Percentiles rank a stretch among this genome's conserved stretches.
Conservation (phyloP, 495 filamentous ascomycete species). For the Lasiosphaeris hirsuta region DNA sequence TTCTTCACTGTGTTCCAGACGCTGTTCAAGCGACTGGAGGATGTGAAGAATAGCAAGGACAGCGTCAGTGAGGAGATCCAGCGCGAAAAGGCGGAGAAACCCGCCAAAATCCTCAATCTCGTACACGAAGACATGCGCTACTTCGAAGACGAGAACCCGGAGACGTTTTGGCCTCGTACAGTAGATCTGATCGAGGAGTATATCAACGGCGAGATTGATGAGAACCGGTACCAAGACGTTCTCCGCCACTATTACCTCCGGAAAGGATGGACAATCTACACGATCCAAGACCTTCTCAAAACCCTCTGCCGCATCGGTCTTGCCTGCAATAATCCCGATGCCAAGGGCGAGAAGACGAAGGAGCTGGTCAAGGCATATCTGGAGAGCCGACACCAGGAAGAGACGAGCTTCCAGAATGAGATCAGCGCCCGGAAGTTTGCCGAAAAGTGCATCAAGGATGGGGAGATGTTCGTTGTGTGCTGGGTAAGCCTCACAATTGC, state of each 20-base stretch:
- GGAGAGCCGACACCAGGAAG: slow-evolving; percentile 70
- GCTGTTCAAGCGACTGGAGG: slow-evolving; percentile 75
- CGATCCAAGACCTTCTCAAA: slow-evolving; percentile 77
- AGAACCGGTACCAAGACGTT: slow-evolving; percentile 77
- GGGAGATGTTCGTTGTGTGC: slow-evolving; percentile 80
- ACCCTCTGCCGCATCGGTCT: slow-evolving; percentile 72
- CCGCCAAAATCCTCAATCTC: slow-evolving; percentile 75
- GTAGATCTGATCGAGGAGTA: slow-evolving; percentile 75
- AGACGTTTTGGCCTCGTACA: slow-evolving; percentile 51
- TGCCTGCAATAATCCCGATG: slow-evolving; percentile 70
- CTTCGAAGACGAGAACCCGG: slow-evolving; percentile 40
- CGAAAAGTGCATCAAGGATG: slow-evolving; percentile 80
- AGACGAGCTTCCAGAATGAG: slow-evolving; percentile 80
- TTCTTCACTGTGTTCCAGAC: slow-evolving; percentile 91
- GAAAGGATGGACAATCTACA: slow-evolving; percentile 86
- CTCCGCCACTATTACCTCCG: slow-evolving; percentile 84
- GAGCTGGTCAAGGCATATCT: slow-evolving; percentile 82
- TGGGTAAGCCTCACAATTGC: slow-evolving; percentile 59
- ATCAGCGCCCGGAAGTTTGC: slow-evolving; percentile 83
- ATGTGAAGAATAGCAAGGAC: slow-evolving; percentile 73
- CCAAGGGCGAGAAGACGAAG: slow-evolving; percentile 79
- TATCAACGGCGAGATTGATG: slow-evolving; percentile 79
- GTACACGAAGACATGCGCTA: slow-evolving; percentile 49
- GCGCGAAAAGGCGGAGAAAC: slow-evolving; percentile 65
- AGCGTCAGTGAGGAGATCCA: slow-evolving; percentile 69